These are phyloP conservation scores for Didymella pomorum DNA, from an alignment of 2,329 filamentous ascomycete genomes.

Conservation along the genomic window DNA sequence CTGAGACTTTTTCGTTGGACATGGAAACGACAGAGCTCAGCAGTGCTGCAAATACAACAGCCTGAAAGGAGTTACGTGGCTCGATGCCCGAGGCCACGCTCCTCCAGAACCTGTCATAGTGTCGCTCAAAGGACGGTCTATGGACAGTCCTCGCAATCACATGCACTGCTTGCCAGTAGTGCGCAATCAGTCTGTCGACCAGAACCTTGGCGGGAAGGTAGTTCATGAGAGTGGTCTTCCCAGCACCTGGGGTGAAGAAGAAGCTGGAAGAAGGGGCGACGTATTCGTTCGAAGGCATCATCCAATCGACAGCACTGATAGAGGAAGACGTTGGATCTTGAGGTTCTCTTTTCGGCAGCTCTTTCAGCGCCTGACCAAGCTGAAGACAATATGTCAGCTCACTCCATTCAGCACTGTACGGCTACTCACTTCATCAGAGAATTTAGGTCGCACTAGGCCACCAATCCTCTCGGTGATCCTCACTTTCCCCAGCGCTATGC, in stretches of 20 bases:
- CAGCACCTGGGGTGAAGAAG: conserved; percentile 65
- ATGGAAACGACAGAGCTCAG: conserved; percentile 75
- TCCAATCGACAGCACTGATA: conserved; percentile 54
- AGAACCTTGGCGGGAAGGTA: conserved; percentile 67
- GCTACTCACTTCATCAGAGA: conserved; percentile 70
- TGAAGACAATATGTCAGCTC: conserved; percentile 15
- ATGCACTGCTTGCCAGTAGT: conserved; percentile 74
- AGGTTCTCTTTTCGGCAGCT: conserved; percentile 33
- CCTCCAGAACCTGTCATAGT: conserved; percentile 72
- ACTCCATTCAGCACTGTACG: not conserved
- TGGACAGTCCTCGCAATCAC: conserved; percentile 73
- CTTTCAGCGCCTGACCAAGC: conserved; percentile 44
- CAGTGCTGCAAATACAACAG: conserved; percentile 73
- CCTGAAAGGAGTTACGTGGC: conserved; percentile 70
- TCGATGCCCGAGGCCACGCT: conserved; percentile 67
- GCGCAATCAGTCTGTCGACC: conserved; percentile 69
- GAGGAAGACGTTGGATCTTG: conserved; percentile 21
- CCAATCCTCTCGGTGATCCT: conserved; percentile 77
- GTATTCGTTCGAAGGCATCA: conserved; percentile 71
- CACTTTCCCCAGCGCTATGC: conserved; percentile 75
- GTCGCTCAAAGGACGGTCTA: conserved; percentile 69
- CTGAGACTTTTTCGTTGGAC: conserved; percentile 61
- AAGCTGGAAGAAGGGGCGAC: conserved; percentile 73
- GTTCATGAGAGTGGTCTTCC: conserved; percentile 60
- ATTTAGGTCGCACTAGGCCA: conserved; percentile 73